Evolutionary conservation across 2,329 filamentous ascomycete species (phyloP), one percentile per base, ranked within the genome.

Genomic region (Alternaria sp.): DNA sequence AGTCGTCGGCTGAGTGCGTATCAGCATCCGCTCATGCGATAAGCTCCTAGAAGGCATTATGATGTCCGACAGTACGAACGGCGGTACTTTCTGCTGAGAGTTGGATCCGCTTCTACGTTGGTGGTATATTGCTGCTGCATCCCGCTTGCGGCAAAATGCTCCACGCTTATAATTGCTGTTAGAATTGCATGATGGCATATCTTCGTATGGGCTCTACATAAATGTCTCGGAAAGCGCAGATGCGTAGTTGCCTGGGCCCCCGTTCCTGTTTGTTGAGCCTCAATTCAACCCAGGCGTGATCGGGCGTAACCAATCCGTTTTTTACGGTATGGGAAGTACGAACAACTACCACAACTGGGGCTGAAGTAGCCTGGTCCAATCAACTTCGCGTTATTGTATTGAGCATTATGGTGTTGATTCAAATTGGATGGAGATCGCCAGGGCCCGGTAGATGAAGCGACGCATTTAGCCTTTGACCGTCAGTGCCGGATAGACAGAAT

Each of bases 381-480:
- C 11, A 12, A 8, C 6, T 7, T 4, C 51, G 12, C 32, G 21
- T 17, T 19, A 11, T 1, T 1, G 5, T 15, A 17, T 28, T 54
- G 11, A 10, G 8, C 6, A 6, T 44, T 15, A 1, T 9, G 4
- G 19, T 12, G 21, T 40, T 32, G 53, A n/a, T 44, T 61, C 66
- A 59, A 25, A 62, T 54, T 57, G 47, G 62, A 55, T 43, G 61
- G 60, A 59, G 54, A 66, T 70, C 58, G 60, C 43, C 54, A 60
- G 63, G 66, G 57, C 55, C 61, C 36, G 62, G 51, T 64, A 66
- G 50, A 71, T 71, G 65, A 63, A 68, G 32, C 61, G 32, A 55
- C 17, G 57, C 40, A 61, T 73, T 75, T 75, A 76, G 63, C 71
- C 73, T 68, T 59, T 63, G 65, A 65, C 67, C 26, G 57, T 65